These are phyloP conservation scores for rapeseed (Brassica napus) DNA, from an alignment of 345 rosid species.

Conservation along the genomic window DNA sequence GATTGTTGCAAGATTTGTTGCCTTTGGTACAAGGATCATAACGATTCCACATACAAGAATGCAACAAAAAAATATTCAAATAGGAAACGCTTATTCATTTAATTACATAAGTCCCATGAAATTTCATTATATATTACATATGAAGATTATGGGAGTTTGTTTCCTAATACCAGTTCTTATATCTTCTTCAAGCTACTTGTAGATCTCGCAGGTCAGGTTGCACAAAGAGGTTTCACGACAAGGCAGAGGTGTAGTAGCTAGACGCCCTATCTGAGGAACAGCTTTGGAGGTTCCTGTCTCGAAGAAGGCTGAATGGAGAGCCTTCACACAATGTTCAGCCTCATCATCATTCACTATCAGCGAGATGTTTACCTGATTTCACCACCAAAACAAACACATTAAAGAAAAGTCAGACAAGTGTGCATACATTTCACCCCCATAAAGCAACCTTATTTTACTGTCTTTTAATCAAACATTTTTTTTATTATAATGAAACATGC, in stretches of 20 bases:
- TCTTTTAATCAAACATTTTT: neutral
- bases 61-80: neutral
- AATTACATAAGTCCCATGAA: neutral
- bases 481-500: neutral
- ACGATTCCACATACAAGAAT: neutral
- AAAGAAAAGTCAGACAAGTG: neutral
- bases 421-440: neutral
- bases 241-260: constrained; percentile 7
- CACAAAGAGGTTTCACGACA: neutral
- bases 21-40: neutral
- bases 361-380: constrained; percentile 76
- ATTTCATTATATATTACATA: constrained; percentile 18
- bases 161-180: constrained; percentile 6
- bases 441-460: neutral
- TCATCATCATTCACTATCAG: constrained; percentile 38
- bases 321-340: constrained; percentile 78
- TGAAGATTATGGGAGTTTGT: constrained; percentile 19
- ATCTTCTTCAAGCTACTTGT: neutral
- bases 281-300: constrained; percentile 33
- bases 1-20: neutral
- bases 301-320: constrained; percentile 84
- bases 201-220: neutral
- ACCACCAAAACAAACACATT: constrained; percentile 9
- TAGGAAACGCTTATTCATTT: constrained; percentile 10
- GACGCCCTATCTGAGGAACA: neutral